Evolutionary conservation across 2,329 filamentous ascomycete species (phyloP).

Genomic region (Xenosphaeropsis pyriputrescens): DNA sequence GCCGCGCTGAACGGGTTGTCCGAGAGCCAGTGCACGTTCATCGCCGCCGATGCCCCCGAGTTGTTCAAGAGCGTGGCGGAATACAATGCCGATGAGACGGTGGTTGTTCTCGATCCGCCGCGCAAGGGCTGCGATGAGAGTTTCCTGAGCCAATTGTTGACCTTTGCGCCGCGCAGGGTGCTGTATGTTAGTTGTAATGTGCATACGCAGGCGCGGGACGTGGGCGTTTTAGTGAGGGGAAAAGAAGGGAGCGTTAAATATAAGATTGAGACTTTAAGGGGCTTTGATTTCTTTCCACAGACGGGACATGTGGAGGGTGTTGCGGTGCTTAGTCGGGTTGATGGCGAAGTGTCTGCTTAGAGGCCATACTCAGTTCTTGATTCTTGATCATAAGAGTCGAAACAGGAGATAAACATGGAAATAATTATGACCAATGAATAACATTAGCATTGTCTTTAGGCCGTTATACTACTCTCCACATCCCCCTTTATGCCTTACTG

Average conservation of each 20-base stretch:
- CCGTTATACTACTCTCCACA: no score
- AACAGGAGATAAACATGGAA: no score
- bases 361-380: no score
- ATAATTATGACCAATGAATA: no score
- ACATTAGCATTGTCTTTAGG: no score
- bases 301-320: conserved; percentile 57
- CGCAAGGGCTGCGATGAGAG: conserved; percentile 83
- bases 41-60: conserved; percentile 72
- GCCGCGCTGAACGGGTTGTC: conserved; percentile 61
- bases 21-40: conserved; percentile 59
- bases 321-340: conserved; percentile 43
- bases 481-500: background rate
- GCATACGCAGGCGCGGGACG: conserved; percentile 88
- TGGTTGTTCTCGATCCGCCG: conserved; percentile 93
- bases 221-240: conserved; percentile 74
- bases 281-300: conserved; percentile 97
- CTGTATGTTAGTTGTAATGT: conserved; percentile 97
- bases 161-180: conserved; percentile 63
- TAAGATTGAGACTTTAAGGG: conserved; percentile 76
- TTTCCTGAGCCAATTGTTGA: conserved; percentile 70
- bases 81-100: conserved; percentile 68
- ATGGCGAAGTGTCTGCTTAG: background rate
- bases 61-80: conserved; percentile 60
- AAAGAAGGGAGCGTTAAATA: conserved; percentile 41
- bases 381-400: no score